Base-by-base conservation (phyloP, 2,329 filamentous ascomycete species). In the Stagonosporopsis cucurbitacearum region DNA sequence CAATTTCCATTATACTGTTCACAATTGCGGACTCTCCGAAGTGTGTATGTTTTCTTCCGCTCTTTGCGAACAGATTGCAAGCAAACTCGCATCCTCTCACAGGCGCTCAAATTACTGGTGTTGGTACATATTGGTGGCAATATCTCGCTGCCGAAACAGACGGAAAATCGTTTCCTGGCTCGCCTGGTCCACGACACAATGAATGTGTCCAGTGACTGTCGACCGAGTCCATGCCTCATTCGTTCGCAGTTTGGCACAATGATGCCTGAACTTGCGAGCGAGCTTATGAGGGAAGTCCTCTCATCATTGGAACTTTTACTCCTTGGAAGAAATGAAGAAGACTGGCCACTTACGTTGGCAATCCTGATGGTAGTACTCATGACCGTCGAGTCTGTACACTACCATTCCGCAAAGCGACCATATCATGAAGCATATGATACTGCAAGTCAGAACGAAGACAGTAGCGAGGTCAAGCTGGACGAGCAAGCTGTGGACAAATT, bases 81-180 rank as follows among this genome's bases (percentile, higher is more conserved):
- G 2, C 57, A 69, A n/a, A 54, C 59, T 4, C 63, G 54, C 6
- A 61, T 71, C n/a, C 63, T 77, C 0, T 63, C 64, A 12, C 67
- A 74, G 39, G 68, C 73, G 0, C 66, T 77, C 3, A 76, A 77
- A 54, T 64, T 77, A 0, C 69, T 77, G 7, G 68, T 74, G n/a
- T 66, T 77, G 1, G 71, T 77, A 3, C 75, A 77, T 37, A 69
- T 75, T 12, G 73, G 73, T 17, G 73, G 72, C 17, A 71, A 76
- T 26, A 68, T 75, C n/a, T 70, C 68, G 1, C 48, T 75, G 2
- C 65, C 70, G 4, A 45, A 64, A 1, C 62, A 63, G 1, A 56
- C 63, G 0, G 54, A 57, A 7, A 54, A 64, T 40, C 50, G 58
- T 2, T 45, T 50, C 12, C 44, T 71, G 19, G 41, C 52, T 3